Conservation (phyloP, 2,329 filamentous ascomycete genomes). For the Colletotrichum musicola region DNA sequence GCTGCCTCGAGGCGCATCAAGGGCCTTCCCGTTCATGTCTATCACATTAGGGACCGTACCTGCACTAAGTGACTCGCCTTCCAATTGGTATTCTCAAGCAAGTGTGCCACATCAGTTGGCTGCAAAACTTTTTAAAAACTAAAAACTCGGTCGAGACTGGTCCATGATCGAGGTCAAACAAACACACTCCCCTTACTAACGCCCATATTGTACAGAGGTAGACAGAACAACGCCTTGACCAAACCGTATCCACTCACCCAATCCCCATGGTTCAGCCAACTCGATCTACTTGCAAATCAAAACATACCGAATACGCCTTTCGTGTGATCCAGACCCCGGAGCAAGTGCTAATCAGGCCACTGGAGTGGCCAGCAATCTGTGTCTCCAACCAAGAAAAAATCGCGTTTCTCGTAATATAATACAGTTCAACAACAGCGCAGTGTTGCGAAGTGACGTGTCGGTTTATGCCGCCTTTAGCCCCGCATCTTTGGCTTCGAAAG, state of each 20-base stretch:
- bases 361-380: background rate
- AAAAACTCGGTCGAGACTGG: slow-evolving; percentile 7
- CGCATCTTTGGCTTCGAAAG: slow-evolving; percentile 71
- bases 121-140: slow-evolving; percentile 28
- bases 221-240: slow-evolving; percentile 26
- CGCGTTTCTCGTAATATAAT: slow-evolving; percentile 28
- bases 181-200: slow-evolving; percentile 21
- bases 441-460: background rate
- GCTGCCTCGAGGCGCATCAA: background rate
- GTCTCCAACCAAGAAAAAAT: background rate
- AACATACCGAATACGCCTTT: slow-evolving; percentile 30
- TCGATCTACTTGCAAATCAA: slow-evolving; percentile 20
- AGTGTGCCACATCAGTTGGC: slow-evolving; percentile 7
- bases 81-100: background rate
- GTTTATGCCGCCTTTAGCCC: slow-evolving; percentile 48
- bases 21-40: background rate
- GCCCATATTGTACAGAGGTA: slow-evolving; percentile 31
- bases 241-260: slow-evolving; percentile 8
- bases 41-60: too few species aligned
- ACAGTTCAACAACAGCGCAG: slow-evolving; percentile 19
- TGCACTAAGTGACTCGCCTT: background rate
- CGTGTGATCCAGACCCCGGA: slow-evolving; percentile 7
- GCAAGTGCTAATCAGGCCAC: background rate
- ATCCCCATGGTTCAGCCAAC: slow-evolving; percentile 12
- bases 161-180: slow-evolving; percentile 18